Conservation (phyloP, 345 rosid genomes). For the Mercurialis annua region DNA sequence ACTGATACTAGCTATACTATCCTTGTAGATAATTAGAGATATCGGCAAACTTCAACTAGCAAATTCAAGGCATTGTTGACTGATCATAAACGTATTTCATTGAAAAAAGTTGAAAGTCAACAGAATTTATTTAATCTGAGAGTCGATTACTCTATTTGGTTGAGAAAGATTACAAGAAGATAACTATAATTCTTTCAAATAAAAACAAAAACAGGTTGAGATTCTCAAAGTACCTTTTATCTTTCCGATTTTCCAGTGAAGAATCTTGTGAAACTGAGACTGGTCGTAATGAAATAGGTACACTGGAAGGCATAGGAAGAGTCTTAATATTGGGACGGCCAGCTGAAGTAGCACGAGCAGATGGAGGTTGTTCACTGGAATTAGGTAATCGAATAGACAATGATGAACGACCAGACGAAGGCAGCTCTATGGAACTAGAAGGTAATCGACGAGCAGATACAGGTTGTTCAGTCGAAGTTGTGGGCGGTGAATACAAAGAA, state of each 20-base stretch:
- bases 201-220: background rate
- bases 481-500: conserved; percentile 29
- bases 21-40: background rate
- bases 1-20: background rate
- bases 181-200: background rate
- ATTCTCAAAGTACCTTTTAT: conserved; percentile 47
- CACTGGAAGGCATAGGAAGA: conserved; percentile 47
- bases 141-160: too few relatives aligned
- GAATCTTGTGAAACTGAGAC: conserved; percentile 40
- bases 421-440: conserved; percentile 32
- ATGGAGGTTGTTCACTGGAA: conserved; percentile 42
- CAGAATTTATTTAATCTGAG: background rate
- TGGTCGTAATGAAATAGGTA: conserved; percentile 56
- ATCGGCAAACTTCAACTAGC: background rate
- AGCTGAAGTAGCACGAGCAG: conserved; percentile 46
- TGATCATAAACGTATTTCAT: background rate
- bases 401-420: conserved; percentile 39
- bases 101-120: background rate
- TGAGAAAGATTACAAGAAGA: conserved; percentile 1
- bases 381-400: conserved; percentile 29
- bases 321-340: conserved; percentile 44
- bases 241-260: conserved; percentile 41
- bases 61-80: background rate
- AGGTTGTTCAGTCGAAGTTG: conserved; percentile 41
- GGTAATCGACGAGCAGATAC: conserved; percentile 37